Evolutionary conservation across 164 flowering plant genomes (phyloP), one percentile per base, ranked within the genome.

Genomic region (Liquidambar formosana): DNA sequence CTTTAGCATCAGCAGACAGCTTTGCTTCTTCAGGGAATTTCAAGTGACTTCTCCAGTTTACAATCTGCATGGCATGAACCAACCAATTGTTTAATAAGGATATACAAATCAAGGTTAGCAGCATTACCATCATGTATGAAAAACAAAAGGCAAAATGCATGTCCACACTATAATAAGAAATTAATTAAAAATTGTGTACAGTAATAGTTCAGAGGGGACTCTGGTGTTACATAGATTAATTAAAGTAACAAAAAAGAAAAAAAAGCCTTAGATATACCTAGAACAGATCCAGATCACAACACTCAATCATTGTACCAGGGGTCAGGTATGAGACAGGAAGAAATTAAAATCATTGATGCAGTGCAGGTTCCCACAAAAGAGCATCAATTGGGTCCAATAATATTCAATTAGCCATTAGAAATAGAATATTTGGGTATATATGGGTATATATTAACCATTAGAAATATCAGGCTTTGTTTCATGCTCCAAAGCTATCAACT

Each of bases 11-110:
- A 11, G 76, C 47, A 26, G 92, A 79, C 45, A 88, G 71, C 76
- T 74, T 84, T 73, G 86, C 92, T 76, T 88, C 92, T 64, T 80
- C 88, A 16, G 92, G 92, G 65, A 88, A 88, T 67, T 83, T 88
- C 73, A 88, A 73, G 64, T 88, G 86, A 61, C 75, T 84, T 78
- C 77, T 83, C 92, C 92, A 88, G 70, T 86, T 86, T 15, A 88
- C 92, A 67, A 88, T 88, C 92, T 88, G 80, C 77, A 71, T 13
- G n/a, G n/a, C 48, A 60, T 21, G 5, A 66, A 57, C 56, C 65
- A 44, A 69, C 65, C 52, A 70, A 33, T 47, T 70, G 66, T 65
- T 43, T 57, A 62, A 64, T 47, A 19, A 25, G 26, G 41, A 63
- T 23, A 62, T 26, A 63, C 45, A 52, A 18, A 66, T 23, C 28